Conservation (phyloP, 2,329 filamentous ascomycete species). For the Talaromyces funiculosus region DNA sequence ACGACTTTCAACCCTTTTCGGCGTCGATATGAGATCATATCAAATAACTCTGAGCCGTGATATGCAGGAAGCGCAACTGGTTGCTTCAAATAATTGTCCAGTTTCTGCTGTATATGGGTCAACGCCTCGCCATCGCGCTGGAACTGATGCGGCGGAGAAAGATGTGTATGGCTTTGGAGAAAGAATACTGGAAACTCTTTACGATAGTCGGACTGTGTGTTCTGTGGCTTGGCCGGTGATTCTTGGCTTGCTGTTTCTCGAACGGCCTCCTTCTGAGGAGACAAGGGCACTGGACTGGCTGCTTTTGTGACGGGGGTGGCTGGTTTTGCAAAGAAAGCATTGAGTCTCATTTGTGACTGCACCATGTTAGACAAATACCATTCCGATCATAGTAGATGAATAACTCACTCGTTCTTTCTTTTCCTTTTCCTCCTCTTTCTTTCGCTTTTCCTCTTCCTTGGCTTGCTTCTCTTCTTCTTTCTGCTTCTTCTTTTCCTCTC, state of each 20-base stretch:
- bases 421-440: constrained; percentile 43
- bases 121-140: constrained; percentile 55
- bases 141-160: constrained; percentile 56
- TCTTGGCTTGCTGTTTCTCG: constrained; percentile 12
- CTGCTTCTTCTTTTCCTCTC: constrained; percentile 41
- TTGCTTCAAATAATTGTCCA: constrained; percentile 34
- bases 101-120: constrained; percentile 48
- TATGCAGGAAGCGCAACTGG: constrained; percentile 21
- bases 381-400: neutral
- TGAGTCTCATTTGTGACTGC: constrained; percentile 48
- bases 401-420: constrained; percentile 45
- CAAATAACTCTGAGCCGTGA: constrained; percentile 32
- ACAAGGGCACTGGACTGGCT: constrained; percentile 16
- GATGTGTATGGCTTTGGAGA: constrained; percentile 63
- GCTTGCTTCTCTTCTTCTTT: constrained; percentile 43
- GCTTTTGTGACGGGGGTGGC: constrained; percentile 22
- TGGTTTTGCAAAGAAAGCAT: constrained; percentile 46
- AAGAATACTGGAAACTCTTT: constrained; percentile 77
- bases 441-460: constrained; percentile 41
- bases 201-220: constrained; percentile 52
- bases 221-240: constrained; percentile 14
- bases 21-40: constrained; percentile 34
- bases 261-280: constrained; percentile 17
- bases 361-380: constrained; percentile 17
- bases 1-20: constrained; percentile 26